Base-by-base conservation (phyloP, 768 basidiomycete genomes). In the Lyophyllum decastes region DNA sequence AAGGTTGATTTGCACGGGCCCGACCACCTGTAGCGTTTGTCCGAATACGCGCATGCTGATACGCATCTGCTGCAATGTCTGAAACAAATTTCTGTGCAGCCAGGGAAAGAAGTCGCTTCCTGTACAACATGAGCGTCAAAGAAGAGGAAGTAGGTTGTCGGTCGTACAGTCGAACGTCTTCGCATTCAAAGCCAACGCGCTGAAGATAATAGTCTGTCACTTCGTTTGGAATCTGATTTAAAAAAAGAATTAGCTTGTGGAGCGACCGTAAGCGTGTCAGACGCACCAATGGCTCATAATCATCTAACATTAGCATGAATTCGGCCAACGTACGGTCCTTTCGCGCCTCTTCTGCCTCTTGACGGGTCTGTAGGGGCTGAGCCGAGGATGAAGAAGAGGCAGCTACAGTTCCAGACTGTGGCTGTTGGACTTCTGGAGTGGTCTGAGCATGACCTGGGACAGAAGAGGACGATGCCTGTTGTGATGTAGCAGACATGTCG, bases 1-100 rank as follows among this genome's bases (percentile, higher is more conserved):
- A 67, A 1, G 82, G 78, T 62, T 85, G 84, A 64, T 82, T 85
- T 11, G 83, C 78, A 25, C 89, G 81, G 26, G 85, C 79, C 16
- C 92, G 82, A 35, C 92, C 89, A 26, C 88, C 85, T 5, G 87
- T 70, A 34, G 92, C 94, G 58, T 93, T 96, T 1, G 93, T 92
- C 35, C 97, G 87, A 66, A 98, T 92, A 27, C 96, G 91, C 8
- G 97, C 97, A 73, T 98, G 96, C 68, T 98, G 95, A 74, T 93
- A 98, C 10, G 97, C 95, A 71, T 99, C 97, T 2, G 92, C 85
- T 2, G 96, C 91, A 54, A 99, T 95, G 68, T 98, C 96, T 7
- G 95, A 92, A 44, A 98, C 89, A 69, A 99, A 98, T 68, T 98
- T 98, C 69, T 99, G 97, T 0, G 97, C 94, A 2, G 97, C 95